These are phyloP conservation scores for Apiospora pterosperma DNA, from an alignment of 2,329 filamentous ascomycete genomes.

Conservation along the genomic window DNA sequence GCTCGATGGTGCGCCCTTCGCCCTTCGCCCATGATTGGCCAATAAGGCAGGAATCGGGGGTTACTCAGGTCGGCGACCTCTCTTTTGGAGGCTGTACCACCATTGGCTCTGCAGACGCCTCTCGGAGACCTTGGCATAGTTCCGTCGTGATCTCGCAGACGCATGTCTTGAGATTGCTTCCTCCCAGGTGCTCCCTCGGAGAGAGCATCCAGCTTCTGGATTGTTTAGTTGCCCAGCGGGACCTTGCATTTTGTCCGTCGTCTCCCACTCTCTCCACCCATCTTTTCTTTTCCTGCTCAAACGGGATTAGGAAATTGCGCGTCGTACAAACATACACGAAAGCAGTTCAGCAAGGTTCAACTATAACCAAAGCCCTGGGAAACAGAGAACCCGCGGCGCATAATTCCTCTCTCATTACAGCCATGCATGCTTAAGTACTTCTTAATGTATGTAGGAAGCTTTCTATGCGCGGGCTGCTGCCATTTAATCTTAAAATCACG, in stretches of 20 bases:
- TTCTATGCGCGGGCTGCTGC: not conserved
- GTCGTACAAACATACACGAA: not conserved
- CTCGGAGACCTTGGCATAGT: not conserved
- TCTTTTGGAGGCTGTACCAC: not conserved
- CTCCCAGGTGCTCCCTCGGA: not conserved
- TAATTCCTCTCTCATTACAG: not conserved
- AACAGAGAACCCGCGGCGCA: not conserved
- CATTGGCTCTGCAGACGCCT: constrained; percentile 1
- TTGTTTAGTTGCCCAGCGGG: not conserved
- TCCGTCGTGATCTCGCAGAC: not conserved
- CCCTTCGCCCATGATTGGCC: not conserved
- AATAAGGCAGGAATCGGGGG: not conserved
- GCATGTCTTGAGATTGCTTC: not conserved
- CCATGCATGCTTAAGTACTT: too few species aligned
- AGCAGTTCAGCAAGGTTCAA: not conserved
- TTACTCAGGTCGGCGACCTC: constrained; percentile 5
- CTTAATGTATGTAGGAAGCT: not conserved
- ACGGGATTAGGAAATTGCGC: not conserved
- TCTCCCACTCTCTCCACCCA: not conserved
- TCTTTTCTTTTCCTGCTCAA: not conserved
- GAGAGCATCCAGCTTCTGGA: not conserved
- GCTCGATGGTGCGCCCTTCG: not conserved
- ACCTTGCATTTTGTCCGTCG: not conserved
- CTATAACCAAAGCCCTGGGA: not conserved
- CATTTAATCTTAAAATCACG: not conserved